A percentile compares a stretch with the other conserved stretches of the same genome.
These are phyloP conservation scores for Byssothecium circinans DNA, from an alignment of 2,329 filamentous ascomycete species.

Conservation along the genomic window DNA sequence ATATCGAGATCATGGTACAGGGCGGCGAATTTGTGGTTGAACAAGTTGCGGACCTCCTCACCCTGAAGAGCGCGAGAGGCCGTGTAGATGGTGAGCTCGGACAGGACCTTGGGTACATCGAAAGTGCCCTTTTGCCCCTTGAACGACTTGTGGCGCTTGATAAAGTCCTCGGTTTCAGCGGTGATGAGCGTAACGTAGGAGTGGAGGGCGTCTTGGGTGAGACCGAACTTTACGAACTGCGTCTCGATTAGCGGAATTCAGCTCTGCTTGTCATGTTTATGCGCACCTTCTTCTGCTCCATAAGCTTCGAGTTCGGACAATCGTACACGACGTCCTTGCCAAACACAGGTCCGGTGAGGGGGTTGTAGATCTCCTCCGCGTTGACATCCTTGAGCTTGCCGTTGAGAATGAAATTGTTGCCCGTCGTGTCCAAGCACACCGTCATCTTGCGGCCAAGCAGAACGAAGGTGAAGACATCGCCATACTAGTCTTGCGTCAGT, in stretches of 20 bases:
- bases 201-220: conserved; percentile 73
- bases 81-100: conserved; percentile 87
- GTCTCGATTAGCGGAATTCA: conserved; percentile 8
- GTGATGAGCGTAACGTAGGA: conserved; percentile 80
- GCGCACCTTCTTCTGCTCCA: conserved; percentile 91
- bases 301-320: conserved; percentile 86
- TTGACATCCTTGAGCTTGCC: conserved; percentile 87
- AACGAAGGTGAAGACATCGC: conserved; percentile 87
- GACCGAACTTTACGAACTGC: conserved; percentile 78
- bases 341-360: conserved; percentile 72
- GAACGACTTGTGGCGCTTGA: conserved; percentile 68
- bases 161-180: conserved; percentile 71
- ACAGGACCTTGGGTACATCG: conserved; percentile 74
- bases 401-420: conserved; percentile 90
- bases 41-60: conserved; percentile 76
- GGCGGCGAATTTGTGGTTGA: conserved; percentile 77
- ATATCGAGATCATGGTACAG: conserved; percentile 89
- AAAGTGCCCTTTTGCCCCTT: conserved; percentile 68
- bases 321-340: conserved; percentile 88
- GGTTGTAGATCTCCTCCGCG: conserved; percentile 86
- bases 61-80: conserved; percentile 85
- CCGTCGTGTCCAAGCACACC: conserved; percentile 76
- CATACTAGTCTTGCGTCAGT: conserved; percentile 61
- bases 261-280: not conserved
- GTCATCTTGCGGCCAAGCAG: conserved; percentile 88